Conservation (phyloP, 208 protist genomes). For the Eutreptiella sp. region DNA sequence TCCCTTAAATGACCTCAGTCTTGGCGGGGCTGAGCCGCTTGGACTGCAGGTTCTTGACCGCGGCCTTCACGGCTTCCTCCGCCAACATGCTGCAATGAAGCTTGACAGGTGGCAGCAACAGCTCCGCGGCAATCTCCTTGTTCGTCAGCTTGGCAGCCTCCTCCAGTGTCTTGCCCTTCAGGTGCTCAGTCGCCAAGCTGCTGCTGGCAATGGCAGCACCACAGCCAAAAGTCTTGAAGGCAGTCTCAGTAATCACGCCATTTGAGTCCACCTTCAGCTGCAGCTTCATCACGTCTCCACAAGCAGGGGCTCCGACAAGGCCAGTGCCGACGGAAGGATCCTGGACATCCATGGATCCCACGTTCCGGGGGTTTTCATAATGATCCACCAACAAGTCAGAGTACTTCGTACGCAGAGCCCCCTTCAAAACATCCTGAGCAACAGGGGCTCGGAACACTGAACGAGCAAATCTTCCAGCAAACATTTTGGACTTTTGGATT, state of each 20-base stretch:
- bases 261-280: constrained; percentile 87
- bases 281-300: constrained; percentile 98
- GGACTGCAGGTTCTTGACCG: constrained; percentile 91
- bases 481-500: no score
- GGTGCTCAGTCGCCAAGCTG: constrained; percentile 93
- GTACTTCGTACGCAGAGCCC: constrained; percentile 65
- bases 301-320: constrained; percentile 96
- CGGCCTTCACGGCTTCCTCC: constrained; percentile 96
- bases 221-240: constrained; percentile 99
- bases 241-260: constrained; percentile 83
- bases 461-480: no score
- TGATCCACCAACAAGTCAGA: constrained; percentile 96
- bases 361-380: constrained; percentile 96
- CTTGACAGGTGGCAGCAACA: constrained; percentile 98
- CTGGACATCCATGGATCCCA: constrained; percentile 93
- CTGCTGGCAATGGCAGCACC: constrained; percentile 96
- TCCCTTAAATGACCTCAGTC: no score
- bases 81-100: constrained; percentile 98
- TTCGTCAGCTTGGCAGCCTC: constrained; percentile 94
- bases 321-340: constrained; percentile 93
- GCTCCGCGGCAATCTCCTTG: constrained; percentile 94
- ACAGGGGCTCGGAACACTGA: no score
- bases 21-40: no score
- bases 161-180: constrained; percentile 95
- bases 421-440: no score